Conservation (phyloP, 345 rosid species). For the Rhizophora mangle region DNA sequence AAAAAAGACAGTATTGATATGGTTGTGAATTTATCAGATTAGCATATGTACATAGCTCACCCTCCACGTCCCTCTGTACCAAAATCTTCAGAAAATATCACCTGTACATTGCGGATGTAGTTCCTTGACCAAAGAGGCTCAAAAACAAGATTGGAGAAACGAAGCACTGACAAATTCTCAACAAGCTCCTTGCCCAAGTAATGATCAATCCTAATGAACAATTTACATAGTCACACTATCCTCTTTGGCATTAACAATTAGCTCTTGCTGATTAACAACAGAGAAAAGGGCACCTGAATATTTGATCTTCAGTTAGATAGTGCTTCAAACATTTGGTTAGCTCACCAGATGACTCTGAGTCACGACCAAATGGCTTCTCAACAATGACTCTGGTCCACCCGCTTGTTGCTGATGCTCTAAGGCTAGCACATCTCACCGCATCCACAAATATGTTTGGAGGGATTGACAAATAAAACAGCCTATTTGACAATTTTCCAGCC, state of each 20-base stretch:
- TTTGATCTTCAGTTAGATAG: constrained; percentile 77
- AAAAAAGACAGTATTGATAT: not conserved
- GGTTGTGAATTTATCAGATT: not conserved
- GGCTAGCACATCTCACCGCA: constrained; percentile 72
- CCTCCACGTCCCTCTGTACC: constrained; percentile 97
- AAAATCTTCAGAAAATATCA: constrained; percentile 91
- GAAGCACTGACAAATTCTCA: constrained; percentile 90
- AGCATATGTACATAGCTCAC: constrained; percentile 33
- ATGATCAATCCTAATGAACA: constrained; percentile 67
- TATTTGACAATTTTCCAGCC: constrained; percentile 67
- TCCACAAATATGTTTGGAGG: constrained; percentile 89
- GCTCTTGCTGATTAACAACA: not conserved
- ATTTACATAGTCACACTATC: constrained; percentile 1
- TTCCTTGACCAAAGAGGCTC: constrained; percentile 89
- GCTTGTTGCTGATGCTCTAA: constrained; percentile 58
- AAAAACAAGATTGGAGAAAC: constrained; percentile 90
- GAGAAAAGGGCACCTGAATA: constrained; percentile 60
- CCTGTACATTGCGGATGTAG: constrained; percentile 82
- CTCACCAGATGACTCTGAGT: constrained; percentile 70
- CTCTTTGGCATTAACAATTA: not conserved
- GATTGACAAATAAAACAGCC: constrained; percentile 81
- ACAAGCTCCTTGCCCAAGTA: constrained; percentile 93
- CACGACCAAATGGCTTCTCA: constrained; percentile 94
- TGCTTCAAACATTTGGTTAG: constrained; percentile 74
- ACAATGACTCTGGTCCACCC: constrained; percentile 96